Base-by-base conservation (phyloP, 768 basidiomycete species). In the Sistotremastrum suecicum region DNA sequence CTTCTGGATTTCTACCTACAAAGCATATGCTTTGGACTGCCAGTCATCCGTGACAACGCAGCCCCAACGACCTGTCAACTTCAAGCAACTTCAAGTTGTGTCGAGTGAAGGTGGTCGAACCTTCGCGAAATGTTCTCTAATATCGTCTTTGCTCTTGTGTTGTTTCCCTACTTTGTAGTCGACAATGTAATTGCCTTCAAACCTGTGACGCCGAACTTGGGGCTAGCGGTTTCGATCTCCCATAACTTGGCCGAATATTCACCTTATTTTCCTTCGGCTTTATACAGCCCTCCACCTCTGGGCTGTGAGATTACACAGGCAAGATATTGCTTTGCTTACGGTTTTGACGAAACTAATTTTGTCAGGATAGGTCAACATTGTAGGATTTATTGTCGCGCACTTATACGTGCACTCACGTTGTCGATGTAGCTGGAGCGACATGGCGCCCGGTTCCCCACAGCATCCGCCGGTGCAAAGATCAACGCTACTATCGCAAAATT, bases 401-500 rank as follows among this genome's bases (percentile, higher is more conserved):
- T 38, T 37, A 36, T 30, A 9, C 28, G 46, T 11, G 20, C 7
- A 5, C 38, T 30, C 33, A 12, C 28, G 33, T 42, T 38, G 10
- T 39, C 39, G 7, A 32, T 34, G 10, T 31, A 88, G 85, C 64
- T 91, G 6, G 80, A 88, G 61, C 69, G 87, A 7, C 87, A 91
- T 54, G 86, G 85, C 3, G 76, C 83, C 1, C 75, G 87, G 33
- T 88, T 69, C 53, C 87, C 87, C 0, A 88, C 85, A 0, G 51
- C 56, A 0, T 66, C 67, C 2, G 68, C 73, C 7, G 57, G 67
- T 1, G 51, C 54, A 7, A 46, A 50, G 31, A 82, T 83, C 6
- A 50, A 59, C 11, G 49, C 55, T 3, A 69, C 79, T 0, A 53
- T 90, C 6, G 48, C 56, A 5, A 82, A 80, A 50, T 63, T 89